phyloP scores from a whole-genome alignment of 1,139 yeast species.

The Candida frijolesensis region DNA sequence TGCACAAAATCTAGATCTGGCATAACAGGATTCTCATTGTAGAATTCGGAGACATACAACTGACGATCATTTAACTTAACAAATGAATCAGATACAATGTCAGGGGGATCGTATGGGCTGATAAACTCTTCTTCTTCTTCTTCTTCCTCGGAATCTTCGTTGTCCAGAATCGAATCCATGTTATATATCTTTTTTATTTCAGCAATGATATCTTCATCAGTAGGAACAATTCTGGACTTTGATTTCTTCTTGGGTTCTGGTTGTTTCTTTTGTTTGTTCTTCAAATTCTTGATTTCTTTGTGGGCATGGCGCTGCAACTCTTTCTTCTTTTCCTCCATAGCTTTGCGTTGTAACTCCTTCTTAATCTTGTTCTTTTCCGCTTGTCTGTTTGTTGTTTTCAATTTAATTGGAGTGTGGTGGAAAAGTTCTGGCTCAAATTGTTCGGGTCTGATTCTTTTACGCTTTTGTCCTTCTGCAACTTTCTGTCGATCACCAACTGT shows the following conservation, averaged over 20 bases:
- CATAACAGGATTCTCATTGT: constrained; percentile 22
- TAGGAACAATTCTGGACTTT: background rate
- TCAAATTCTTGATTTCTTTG: constrained; percentile 1
- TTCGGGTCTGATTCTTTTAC: constrained; percentile 32
- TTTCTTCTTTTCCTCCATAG: constrained; percentile 9
- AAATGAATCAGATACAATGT: constrained; percentile 36
- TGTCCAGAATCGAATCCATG: background rate
- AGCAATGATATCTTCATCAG: constrained; percentile 10
- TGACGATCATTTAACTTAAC: constrained; percentile 36
- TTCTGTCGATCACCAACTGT: constrained; percentile 38
- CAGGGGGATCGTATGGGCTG: constrained; percentile 43
- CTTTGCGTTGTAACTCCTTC: constrained; percentile 10
- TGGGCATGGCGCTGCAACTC: constrained; percentile 2
- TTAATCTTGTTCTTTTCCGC: constrained; percentile 13
- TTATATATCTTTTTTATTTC: constrained; percentile 10
- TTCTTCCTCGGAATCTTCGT: constrained; percentile 16
- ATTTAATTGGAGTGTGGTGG: constrained; percentile 9
- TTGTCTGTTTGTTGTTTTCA: constrained; percentile 13
- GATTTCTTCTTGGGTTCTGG: constrained; percentile 7
- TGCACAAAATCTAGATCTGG: constrained; percentile 27
- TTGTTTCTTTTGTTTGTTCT: constrained; percentile 11
- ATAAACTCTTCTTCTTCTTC: constrained; percentile 24
- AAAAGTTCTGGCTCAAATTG: constrained; percentile 28
- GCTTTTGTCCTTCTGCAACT: constrained; percentile 35
- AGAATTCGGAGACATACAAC: constrained; percentile 33